Evolutionary conservation across 768 basidiomycete species (phyloP).

Genomic region (Cystoderma amianthinum): DNA sequence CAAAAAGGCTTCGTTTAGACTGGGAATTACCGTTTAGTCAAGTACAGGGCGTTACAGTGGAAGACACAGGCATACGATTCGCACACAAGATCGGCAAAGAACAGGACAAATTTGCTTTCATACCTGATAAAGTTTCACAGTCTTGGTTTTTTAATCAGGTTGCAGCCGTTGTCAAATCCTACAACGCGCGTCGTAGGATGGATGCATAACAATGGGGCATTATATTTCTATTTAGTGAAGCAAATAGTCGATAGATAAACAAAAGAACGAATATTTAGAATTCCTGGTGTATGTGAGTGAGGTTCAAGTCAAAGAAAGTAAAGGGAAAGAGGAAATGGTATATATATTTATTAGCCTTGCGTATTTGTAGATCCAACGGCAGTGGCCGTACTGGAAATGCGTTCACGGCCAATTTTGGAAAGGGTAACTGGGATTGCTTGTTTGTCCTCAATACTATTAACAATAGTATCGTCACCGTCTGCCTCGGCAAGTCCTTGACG

Average conservation of each 20-base stretch:
- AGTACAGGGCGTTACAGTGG: slow-evolving; percentile 82
- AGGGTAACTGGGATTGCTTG: background rate
- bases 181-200: slow-evolving; percentile 71
- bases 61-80: slow-evolving; percentile 87
- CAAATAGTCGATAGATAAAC: background rate
- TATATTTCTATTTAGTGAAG: slow-evolving; percentile 4
- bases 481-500: background rate
- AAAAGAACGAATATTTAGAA: background rate
- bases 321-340: background rate
- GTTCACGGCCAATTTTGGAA: slow-evolving; percentile 33
- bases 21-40: slow-evolving; percentile 91
- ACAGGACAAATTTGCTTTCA: slow-evolving; percentile 69
- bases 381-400: slow-evolving; percentile 53
- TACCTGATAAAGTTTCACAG: slow-evolving; percentile 69
- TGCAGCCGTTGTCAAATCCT: slow-evolving; percentile 68
- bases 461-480: background rate
- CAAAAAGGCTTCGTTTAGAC: slow-evolving; percentile 74
- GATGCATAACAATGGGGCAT: slow-evolving; percentile 27
- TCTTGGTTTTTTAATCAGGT: slow-evolving; percentile 79
- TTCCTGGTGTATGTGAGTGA: background rate
- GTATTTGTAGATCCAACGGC: slow-evolving; percentile 13
- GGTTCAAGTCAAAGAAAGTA: background rate
- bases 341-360: background rate
- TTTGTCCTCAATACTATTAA: background rate
- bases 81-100: slow-evolving; percentile 73